These are phyloP conservation scores for Monosporascus sp. DNA, from an alignment of 2,329 filamentous ascomycete genomes.

Conservation along the genomic window DNA sequence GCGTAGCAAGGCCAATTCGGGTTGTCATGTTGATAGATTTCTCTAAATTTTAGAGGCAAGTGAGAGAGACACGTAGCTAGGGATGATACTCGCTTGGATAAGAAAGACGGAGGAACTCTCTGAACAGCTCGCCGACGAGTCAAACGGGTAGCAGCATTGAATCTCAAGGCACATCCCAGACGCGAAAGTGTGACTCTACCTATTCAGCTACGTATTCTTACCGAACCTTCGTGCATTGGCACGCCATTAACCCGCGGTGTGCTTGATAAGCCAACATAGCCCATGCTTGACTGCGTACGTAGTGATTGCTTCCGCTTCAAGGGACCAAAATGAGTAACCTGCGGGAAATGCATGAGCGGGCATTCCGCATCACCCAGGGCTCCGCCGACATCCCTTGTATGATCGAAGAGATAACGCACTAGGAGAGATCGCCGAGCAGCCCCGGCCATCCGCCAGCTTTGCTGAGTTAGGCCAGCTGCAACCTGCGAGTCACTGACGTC, in stretches of 20 bases:
- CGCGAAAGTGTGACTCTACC: too few species aligned
- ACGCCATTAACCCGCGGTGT: background rate
- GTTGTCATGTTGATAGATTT: constrained; percentile 8
- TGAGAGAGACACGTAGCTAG: background rate
- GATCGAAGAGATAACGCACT: background rate
- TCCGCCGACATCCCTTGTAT: background rate
- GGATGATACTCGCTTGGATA: background rate
- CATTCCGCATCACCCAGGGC: background rate
- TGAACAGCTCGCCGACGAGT: background rate
- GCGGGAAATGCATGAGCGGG: background rate
- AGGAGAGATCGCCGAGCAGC: background rate
- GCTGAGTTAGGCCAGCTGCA: background rate
- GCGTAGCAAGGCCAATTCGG: constrained; percentile 7
- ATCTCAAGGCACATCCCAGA: too few species aligned
- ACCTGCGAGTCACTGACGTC: background rate
- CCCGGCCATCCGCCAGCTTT: background rate
- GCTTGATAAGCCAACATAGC: background rate
- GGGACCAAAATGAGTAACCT: background rate
- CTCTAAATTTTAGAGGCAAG: background rate
- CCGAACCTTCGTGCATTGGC: too few species aligned
- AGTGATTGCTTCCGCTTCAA: background rate
- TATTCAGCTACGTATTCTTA: too few species aligned
- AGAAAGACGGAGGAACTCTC: background rate
- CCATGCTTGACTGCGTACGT: background rate
- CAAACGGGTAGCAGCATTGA: too few species aligned